A percentile compares a stretch with the other conserved stretches of the same genome.
These are phyloP conservation scores for Cercospora beticola DNA, from an alignment of 2,329 filamentous ascomycete species.

Conservation along the genomic window DNA sequence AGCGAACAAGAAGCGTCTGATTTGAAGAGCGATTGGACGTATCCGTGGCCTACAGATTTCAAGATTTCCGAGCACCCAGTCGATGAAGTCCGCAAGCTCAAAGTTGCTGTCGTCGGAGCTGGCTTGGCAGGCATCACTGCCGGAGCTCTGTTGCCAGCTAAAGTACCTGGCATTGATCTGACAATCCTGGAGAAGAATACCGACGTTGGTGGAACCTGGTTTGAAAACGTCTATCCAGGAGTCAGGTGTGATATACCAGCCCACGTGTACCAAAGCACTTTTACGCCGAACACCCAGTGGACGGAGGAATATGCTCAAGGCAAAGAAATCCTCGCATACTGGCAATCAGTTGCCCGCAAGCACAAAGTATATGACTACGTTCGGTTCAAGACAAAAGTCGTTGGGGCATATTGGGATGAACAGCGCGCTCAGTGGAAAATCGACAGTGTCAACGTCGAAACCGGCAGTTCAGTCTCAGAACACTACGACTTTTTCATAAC, in stretches of 20 bases:
- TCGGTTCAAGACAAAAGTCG: conserved; percentile 57
- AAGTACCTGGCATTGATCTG: conserved; percentile 66
- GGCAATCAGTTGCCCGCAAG: conserved; percentile 62
- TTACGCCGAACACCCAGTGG: conserved; percentile 68
- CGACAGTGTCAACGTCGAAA: conserved; percentile 47
- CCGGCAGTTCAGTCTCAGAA: conserved; percentile 35
- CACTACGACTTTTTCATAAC: conserved; percentile 62
- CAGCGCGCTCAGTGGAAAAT: conserved; percentile 57
- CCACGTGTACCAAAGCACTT: conserved; percentile 69
- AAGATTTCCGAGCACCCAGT: conserved; percentile 33
- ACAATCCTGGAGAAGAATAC: conserved; percentile 68
- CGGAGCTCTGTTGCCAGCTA: conserved; percentile 64
- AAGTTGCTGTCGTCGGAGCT: conserved; percentile 62
- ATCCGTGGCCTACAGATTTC: conserved; percentile 34
- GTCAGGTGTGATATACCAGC: conserved; percentile 65
- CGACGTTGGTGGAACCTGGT: conserved; percentile 57
- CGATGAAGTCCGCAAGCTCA: conserved; percentile 31
- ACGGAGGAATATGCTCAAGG: conserved; percentile 66
- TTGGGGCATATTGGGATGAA: conserved; percentile 57
- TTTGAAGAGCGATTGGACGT: conserved; percentile 4
- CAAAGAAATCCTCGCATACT: conserved; percentile 65
- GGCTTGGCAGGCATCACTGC: conserved; percentile 64
- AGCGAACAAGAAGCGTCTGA: conserved; percentile 8
- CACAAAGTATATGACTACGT: conserved; percentile 63
- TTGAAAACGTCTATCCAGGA: conserved; percentile 35